Evolutionary conservation across 768 basidiomycete genomes (phyloP), one percentile per base, ranked within the genome.

Genomic region (Trametes sanguinea): DNA sequence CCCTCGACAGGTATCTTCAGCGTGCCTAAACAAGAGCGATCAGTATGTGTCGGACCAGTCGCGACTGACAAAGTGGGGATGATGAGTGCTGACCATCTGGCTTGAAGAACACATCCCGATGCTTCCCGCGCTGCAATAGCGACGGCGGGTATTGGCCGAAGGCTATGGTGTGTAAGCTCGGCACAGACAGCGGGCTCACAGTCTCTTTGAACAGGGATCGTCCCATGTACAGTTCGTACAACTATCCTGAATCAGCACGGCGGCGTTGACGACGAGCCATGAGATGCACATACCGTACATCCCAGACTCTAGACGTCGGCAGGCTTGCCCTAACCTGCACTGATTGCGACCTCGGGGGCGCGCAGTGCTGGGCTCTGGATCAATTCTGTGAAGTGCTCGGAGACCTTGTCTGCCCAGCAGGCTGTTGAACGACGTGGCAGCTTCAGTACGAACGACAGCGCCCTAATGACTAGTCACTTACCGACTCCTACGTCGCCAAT

Each of bases 301-400:
- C 62, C 62, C 9, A 63, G 10, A 27, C 51, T 54, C 58, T 58
- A 64, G 3, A 64, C 43, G 45, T 64, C 63, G 4, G 54, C 63
- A 37, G 58, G 63, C 35, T 55, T 60, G 4, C 63, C 58, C 57
- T 58, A 60, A 9, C 53, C 63, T 4, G 63, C 63, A 6, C 63
- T 54, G 9, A 64, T 46, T 8, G 54, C 60, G 14, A 64, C 63
- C 40, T 64, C 63, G 2, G 53, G 63, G 5, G 58, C 53, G 11
- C 63, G 57, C 2, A 63, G 45, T 17, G 55, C 27, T 6, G 57
- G 51, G 22, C 13, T 54, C 30, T 58, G 62, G n/a, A 62, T 62
- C 22, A 62, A 17, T 11, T 62, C 61, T 14, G 56, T 57, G 56
- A 46, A 57, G 22, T 57, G 56, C 33, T 50, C 33, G 8, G 5